Conservation (phyloP, 2,329 filamentous ascomycete genomes). For the Aureobasidium mangrovei region DNA sequence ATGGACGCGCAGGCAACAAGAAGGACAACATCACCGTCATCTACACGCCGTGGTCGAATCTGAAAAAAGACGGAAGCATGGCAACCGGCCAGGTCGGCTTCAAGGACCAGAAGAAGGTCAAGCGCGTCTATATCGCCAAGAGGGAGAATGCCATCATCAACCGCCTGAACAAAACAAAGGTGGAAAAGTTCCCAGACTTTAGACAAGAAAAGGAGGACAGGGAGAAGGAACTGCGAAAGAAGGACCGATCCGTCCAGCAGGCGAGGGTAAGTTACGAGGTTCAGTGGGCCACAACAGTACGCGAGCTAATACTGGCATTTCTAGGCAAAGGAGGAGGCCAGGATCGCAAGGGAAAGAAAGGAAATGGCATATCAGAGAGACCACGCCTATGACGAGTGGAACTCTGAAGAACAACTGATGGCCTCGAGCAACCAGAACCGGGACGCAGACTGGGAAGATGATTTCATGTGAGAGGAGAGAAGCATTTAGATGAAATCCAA, state of each 20-base stretch:
- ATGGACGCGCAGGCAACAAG: constrained; percentile 65
- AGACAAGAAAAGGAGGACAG: constrained; percentile 72
- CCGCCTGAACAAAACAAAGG: constrained; percentile 92
- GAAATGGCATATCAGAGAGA: constrained; percentile 91
- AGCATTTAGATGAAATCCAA: background rate
- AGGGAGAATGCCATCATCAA: constrained; percentile 90
- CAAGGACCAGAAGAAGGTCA: constrained; percentile 79
- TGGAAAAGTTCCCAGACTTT: constrained; percentile 80
- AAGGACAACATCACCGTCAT: constrained; percentile 96
- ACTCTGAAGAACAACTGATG: constrained; percentile 72
- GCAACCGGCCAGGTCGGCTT: constrained; percentile 90
- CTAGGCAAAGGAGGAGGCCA: constrained; percentile 65
- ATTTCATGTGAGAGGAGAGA: constrained; percentile 64
- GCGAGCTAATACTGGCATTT: background rate
- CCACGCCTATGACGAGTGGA: constrained; percentile 93
- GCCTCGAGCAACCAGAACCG: constrained; percentile 78
- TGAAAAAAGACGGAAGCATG: constrained; percentile 94
- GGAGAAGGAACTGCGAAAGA: constrained; percentile 60
- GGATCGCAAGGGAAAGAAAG: constrained; percentile 67
- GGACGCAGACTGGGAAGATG: constrained; percentile 68
- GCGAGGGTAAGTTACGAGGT: constrained; percentile 46
- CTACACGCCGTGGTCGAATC: constrained; percentile 95
- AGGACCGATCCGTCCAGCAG: constrained; percentile 55
- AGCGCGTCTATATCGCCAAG: constrained; percentile 66
- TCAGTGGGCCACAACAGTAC: background rate